phyloP scores from a whole-genome alignment of 139 green algal species.

The Haematococcus sp. region DNA sequence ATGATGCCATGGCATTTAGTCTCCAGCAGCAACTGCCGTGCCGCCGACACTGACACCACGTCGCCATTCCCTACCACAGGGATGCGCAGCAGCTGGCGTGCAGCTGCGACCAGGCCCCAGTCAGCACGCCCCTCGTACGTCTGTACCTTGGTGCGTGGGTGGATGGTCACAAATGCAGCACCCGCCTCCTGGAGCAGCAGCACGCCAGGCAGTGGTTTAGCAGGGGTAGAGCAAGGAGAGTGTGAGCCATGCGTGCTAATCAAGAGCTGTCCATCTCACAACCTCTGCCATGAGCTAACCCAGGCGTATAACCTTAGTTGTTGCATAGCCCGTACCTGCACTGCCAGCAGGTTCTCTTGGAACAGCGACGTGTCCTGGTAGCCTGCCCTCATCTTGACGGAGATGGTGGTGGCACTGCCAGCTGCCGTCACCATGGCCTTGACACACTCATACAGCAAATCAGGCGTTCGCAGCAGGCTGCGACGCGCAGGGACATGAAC shows the following conservation, averaged over 20 bases:
- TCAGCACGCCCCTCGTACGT: constrained; percentile 56
- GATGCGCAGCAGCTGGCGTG: constrained; percentile 52
- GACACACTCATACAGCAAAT: constrained; percentile 41
- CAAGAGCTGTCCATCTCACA: too few species aligned
- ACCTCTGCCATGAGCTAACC: too few species aligned
- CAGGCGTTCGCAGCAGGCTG: constrained; percentile 44
- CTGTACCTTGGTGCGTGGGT: constrained; percentile 66
- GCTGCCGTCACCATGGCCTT: constrained; percentile 40
- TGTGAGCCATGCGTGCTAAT: too few species aligned
- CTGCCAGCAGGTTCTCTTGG: constrained; percentile 58
- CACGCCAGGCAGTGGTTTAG: neutral
- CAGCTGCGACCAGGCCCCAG: constrained; percentile 49
- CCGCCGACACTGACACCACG: constrained; percentile 39
- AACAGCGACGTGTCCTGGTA: constrained; percentile 58
- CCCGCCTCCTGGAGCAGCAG: constrained; percentile 42
- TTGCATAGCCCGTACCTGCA: constrained; percentile 29
- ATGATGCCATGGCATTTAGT: constrained; percentile 60
- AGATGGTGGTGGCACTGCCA: constrained; percentile 26
- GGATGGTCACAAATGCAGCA: constrained; percentile 65
- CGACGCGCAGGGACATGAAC: neutral
- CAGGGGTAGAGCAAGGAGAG: neutral
- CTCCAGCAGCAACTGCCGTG: constrained; percentile 38
- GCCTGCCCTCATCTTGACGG: constrained; percentile 67
- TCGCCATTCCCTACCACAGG: constrained; percentile 70
- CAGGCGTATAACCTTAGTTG: neutral